These are phyloP conservation scores for Styphnolobium japonicum DNA, from an alignment of 306 rosid genomes.

Conservation along the genomic window DNA sequence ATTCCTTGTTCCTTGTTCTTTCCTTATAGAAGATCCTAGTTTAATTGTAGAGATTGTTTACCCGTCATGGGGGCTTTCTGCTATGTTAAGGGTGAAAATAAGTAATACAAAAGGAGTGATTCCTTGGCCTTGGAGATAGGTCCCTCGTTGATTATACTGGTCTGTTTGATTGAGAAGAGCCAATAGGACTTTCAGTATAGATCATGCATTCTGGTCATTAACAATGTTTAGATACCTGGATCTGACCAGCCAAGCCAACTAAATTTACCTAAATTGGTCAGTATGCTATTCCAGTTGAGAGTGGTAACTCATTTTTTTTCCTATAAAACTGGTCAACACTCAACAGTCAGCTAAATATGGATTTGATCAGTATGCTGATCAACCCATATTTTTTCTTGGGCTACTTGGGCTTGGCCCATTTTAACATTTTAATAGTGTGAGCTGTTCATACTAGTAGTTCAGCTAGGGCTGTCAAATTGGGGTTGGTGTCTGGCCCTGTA, in stretches of 20 bases:
- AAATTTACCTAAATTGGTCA: background rate
- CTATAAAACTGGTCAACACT: too few relatives aligned
- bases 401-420: too few relatives aligned
- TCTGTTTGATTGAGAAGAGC: background rate
- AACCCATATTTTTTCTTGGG: too few relatives aligned
- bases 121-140: background rate
- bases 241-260: background rate
- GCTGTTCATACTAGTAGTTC: too few relatives aligned
- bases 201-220: background rate
- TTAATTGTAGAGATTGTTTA: background rate
- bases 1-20: slow-evolving; percentile 3
- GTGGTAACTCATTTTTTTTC: too few relatives aligned
- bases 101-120: background rate
- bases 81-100: background rate
- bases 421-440: too few relatives aligned
- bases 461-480: too few relatives aligned
- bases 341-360: too few relatives aligned
- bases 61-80: background rate
- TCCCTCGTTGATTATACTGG: background rate
- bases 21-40: slow-evolving; percentile 13
- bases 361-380: too few relatives aligned
- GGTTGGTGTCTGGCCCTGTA: too few relatives aligned
- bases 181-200: background rate
- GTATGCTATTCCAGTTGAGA: background rate
- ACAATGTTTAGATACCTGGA: background rate